Evolutionary conservation across 306 rosid species (phyloP), one percentile per base, ranked within the genome.

Genomic region (Rosa rugosa): DNA sequence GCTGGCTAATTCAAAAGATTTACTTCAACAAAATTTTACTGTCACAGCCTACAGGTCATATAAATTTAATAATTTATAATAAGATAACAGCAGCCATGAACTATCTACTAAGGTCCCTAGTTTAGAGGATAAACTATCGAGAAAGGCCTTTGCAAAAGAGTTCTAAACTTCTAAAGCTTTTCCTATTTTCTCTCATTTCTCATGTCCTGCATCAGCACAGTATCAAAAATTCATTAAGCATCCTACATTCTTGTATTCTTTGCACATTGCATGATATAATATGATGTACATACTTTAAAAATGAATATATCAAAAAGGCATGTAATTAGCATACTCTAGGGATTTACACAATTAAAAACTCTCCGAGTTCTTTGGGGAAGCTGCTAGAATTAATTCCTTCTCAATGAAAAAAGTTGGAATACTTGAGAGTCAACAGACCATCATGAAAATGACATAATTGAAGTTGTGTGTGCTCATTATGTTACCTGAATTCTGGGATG

Each of bases 401-500:
- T 73, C 68, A 4, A 22, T 22, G 51, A 56, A 57, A 36, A 17
- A 67, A 70, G 34, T 11, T 47, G 42, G 5, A 59, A 23, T 8
- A 18, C 4, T 56, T 31, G 8, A 42, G 69, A 42, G 23, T 25
- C 22, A 77, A 46, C 53, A 53, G 11, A 8, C 22, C 34, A 36
- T 57, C 13, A n/a, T 6, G 23, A 59, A 75, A 63, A 45, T 17
- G 27, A 80, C 20, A 56, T n/a, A 5, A 62, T 44, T 72, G 50
- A 50, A 46, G 34, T 54, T 36, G 38, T 53, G 49, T 17, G 10
- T 12, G 59, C 10, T 82, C 49, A 27, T 23, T 50, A 23, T 45
- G 73, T 81, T 31, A 31, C 99, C 99, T 90, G 99, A 96, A 86
- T 89, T 91, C 67, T 93, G 98, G 70, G 98, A 95, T n/a, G 98